Evolutionary conservation across 225 moss, liverwort and hornwort species (phyloP).

Genomic region (Anthoceros angustus): DNA sequence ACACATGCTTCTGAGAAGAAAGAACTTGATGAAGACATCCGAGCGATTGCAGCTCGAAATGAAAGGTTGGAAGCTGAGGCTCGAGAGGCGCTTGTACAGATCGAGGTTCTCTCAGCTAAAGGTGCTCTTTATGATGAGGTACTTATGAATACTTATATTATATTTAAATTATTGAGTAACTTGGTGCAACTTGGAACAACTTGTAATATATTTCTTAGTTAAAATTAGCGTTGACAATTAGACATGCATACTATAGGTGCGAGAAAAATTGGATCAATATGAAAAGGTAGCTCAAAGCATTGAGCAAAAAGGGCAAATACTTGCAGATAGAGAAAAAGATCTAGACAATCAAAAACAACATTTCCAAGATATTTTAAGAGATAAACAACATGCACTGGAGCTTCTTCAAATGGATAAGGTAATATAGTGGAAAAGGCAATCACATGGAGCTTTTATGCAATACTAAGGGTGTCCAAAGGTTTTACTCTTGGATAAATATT

Average conservation of each 20-base stretch:
- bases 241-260: constrained; percentile 30
- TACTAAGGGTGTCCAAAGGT: background rate
- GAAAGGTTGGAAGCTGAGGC: constrained; percentile 62
- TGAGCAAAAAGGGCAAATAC: constrained; percentile 45
- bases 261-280: constrained; percentile 41
- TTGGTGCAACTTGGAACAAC: too few species aligned
- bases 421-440: constrained; percentile 6
- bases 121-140: constrained; percentile 82
- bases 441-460: constrained; percentile 10
- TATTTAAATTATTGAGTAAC: too few species aligned
- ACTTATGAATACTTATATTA: too few species aligned
- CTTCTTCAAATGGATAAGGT: constrained; percentile 97
- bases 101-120: constrained; percentile 73
- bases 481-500: background rate
- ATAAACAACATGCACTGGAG: constrained; percentile 78
- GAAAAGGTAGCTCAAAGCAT: constrained; percentile 28
- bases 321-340: constrained; percentile 57
- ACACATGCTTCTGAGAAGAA: constrained; percentile 25
- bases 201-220: too few species aligned
- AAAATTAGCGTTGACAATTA: too few species aligned
- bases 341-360: constrained; percentile 7
- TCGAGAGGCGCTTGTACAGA: constrained; percentile 44
- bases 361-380: constrained; percentile 27
- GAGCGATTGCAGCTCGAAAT: constrained; percentile 33
- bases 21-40: constrained; percentile 38